Percentiles rank a stretch among this genome's conserved stretches.
Conservation (phyloP, 306 rosid genomes). For the Pyrus communis region DNA sequence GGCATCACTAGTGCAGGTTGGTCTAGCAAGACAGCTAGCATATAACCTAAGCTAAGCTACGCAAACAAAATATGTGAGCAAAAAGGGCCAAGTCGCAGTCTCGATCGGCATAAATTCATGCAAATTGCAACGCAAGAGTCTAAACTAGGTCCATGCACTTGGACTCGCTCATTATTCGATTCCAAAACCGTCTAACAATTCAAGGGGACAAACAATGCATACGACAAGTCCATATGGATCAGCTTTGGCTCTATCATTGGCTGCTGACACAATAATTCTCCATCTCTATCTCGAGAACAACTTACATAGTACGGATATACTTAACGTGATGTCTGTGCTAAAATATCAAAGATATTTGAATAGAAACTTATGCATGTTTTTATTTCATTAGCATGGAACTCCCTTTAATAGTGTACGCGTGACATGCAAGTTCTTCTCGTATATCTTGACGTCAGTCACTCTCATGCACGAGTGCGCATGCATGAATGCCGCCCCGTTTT, state of each 20-base stretch:
- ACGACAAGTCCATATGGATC: not conserved
- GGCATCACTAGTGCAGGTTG: not conserved
- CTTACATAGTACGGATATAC: too few relatives aligned
- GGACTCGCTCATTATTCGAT: not conserved
- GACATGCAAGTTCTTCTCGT: too few relatives aligned
- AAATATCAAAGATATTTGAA: too few relatives aligned
- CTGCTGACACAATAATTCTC: not conserved
- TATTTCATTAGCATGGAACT: too few relatives aligned
- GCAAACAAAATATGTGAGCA: not conserved
- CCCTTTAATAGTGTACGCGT: rapidly evolving
- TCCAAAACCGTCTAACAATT: not conserved
- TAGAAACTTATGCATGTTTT: too few relatives aligned
- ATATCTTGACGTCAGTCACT: not conserved
- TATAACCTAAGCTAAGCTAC: not conserved
- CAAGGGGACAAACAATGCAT: too few relatives aligned
- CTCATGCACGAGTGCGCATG: not conserved
- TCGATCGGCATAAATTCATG: not conserved
- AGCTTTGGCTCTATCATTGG: not conserved
- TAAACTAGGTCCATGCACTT: not conserved
- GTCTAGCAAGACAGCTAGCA: not conserved
- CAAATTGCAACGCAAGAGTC: not conserved
- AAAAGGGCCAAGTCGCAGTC: not conserved
- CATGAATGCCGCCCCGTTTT: not conserved
- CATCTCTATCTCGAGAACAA: too few relatives aligned
- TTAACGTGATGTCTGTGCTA: rapidly evolving